Evolutionary conservation across 192 early-diverging fungal species (phyloP), one percentile per base, ranked within the genome.

Genomic region (Mortierella antarctica): DNA sequence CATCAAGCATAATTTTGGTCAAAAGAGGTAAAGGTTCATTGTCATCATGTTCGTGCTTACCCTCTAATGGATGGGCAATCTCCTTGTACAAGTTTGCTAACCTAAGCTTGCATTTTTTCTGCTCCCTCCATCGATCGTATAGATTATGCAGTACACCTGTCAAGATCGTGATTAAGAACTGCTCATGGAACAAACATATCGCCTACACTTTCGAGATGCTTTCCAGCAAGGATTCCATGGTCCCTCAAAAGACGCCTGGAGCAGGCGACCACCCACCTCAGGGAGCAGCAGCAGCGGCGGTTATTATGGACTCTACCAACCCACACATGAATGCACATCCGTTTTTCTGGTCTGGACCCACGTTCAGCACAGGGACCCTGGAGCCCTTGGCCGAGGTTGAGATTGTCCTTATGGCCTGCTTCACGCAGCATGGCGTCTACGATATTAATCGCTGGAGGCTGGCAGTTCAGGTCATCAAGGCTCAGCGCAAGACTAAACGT

Each of bases 391-490:
- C 84, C 65, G 83, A 86, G 21, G 67, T 70, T 1, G 71, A 77
- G 20, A 54, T 92, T 20, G 73, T 57, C 2, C 70, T 88, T 17
- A 58, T 78, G 39, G 92, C 92, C 0, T 86, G 85, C 39, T 93
- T 95, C 73, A 73, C 84, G 7, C 49, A 82, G 41, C 67, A 86
- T 31, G 94, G 94, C 7, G 84, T 91, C 2, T 96, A 91, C 79
- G 90, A 96, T 73, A 77, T 96, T 48, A 94, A 93, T 76, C 82
- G 89, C 44, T 96, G 94, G 94, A 79, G 85, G 41, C 58, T 94
- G 44, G 83, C 86, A 10, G 82, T 88, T 14, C 74, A 88, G 53
- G 70, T 82, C 39, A 81, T 71, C 44, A 79, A 71, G 58, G 63
- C 76, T 9, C 76, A 54, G 31, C 62, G 57, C 9, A 70, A 70